Percentiles rank a stretch among this genome's conserved stretches.
Evolutionary conservation across 176 grass and related monocot genomes (phyloP).

Genomic region (Lolium multiflorum): DNA sequence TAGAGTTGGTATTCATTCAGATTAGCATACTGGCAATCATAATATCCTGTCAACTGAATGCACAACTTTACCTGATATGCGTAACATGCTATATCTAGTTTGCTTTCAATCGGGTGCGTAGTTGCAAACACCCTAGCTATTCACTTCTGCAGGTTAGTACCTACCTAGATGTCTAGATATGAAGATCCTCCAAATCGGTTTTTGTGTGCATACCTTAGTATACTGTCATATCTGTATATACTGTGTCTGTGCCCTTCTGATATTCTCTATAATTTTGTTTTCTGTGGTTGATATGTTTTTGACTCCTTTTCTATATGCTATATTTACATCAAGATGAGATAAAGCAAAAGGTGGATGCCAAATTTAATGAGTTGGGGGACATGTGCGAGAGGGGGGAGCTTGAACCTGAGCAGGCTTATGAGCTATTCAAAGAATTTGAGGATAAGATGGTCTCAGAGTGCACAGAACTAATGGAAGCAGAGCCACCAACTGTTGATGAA

Average conservation of each 20-base stretch:
- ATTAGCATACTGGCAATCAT: not conserved
- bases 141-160: slow-evolving; percentile 8
- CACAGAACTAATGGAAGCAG: slow-evolving; percentile 60
- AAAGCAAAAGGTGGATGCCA: slow-evolving; percentile 85
- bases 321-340: slow-evolving; percentile 75
- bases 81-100: not conserved
- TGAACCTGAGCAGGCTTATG: slow-evolving; percentile 84
- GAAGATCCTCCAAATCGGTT: not conserved
- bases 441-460: slow-evolving; percentile 74
- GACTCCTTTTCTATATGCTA: slow-evolving; percentile 30
- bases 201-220: slow-evolving; percentile 6
- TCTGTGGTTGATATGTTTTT: slow-evolving; percentile 19
- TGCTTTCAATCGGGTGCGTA: not conserved
- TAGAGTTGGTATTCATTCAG: not conserved
- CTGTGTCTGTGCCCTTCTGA: not conserved
- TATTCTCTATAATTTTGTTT: slow-evolving; percentile 28
- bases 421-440: slow-evolving; percentile 93
- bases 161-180: not conserved
- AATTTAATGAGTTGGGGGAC: slow-evolving; percentile 82
- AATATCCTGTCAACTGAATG: not conserved
- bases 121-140: slow-evolving; percentile 21
- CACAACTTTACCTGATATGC: slow-evolving; percentile 11
- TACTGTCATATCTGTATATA: slow-evolving; percentile 14
- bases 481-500: slow-evolving; percentile 54
- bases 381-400: slow-evolving; percentile 82